Evolutionary conservation across 306 rosid genomes (phyloP), one percentile per base, ranked within the genome.

Genomic region (Purshia tridentata): DNA sequence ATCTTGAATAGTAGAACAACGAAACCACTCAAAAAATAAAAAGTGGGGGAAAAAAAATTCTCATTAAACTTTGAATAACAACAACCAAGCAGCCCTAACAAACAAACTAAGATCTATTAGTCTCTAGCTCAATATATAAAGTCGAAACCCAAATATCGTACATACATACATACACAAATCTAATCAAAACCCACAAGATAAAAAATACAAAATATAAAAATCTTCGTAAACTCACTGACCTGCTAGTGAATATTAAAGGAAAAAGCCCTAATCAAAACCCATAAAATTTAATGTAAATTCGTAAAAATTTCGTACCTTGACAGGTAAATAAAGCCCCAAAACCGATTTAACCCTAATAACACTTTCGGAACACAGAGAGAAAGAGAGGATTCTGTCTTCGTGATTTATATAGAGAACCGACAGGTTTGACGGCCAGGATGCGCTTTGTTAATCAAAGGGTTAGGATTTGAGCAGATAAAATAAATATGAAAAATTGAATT

Each of bases 401-500:
- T 48, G 4, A 8, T 62, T 85, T 82, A 85, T 77, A 77, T 44
- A 41, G 47, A 23, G 63, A 19, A 44, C 78, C 77, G 68, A 67
- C 69, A 13, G 9, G 8, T 4, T 77, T 55, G 48, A 80, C 83
- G 89, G 83, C 58, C 72, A 80, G 14, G 81, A 77, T 78, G 0
- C 7, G 40, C 15, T 62, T 9, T 5, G 39, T 67, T 39, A 63
- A 75, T 77, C 70, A 47, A 75, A 78, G 56, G 67, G 70, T 22
- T 53, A 20, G 13, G 51, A 65, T 53, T 40, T 11, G 18, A 69
- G 16, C 20, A 51, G 8, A 13, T 14, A 4, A 39, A 29, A 29
- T 29, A 29, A 29, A 29, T 29, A 29, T 3, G 1, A 29, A 29
- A 29, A 29, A 29, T 29, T 29, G 2, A 29, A 29, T n/a, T n/a